Conservation (phyloP, 441 rosid species). For the Euphorbia neoarborescens region DNA sequence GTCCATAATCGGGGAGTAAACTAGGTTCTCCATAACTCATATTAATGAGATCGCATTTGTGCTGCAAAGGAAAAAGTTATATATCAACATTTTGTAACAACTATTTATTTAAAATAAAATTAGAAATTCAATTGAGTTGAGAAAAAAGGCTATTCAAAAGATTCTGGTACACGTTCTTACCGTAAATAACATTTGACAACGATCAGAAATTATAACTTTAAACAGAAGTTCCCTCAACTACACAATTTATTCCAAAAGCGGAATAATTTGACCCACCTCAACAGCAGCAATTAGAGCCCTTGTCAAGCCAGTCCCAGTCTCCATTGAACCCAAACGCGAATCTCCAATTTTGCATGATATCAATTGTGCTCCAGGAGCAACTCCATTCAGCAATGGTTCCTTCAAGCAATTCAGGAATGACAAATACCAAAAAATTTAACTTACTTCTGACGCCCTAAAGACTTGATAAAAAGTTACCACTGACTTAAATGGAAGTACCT, state of each 20-base stretch:
- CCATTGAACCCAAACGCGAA: slow-evolving; percentile 90
- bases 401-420: slow-evolving; percentile 24
- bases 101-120: background rate
- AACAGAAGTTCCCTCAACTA: background rate
- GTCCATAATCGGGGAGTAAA: slow-evolving; percentile 88
- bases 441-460: slow-evolving; percentile 21
- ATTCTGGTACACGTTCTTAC: background rate
- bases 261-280: slow-evolving; percentile 46
- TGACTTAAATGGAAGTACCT: slow-evolving; percentile 44
- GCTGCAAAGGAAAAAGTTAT: slow-evolving; percentile 42
- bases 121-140: background rate
- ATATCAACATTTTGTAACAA: background rate
- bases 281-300: slow-evolving; percentile 88
- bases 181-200: background rate
- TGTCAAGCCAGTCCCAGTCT: slow-evolving; percentile 95
- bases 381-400: slow-evolving; percentile 87
- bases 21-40: slow-evolving; percentile 95
- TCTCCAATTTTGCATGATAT: slow-evolving; percentile 98
- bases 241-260: background rate
- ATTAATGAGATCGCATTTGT: slow-evolving; percentile 95
- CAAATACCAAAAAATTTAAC: slow-evolving; percentile 18
- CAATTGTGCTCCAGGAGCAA: slow-evolving; percentile 95
- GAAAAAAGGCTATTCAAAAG: background rate
- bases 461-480: slow-evolving; percentile 15
- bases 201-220: background rate